Conservation (phyloP, 352 stramenopile genomes). For the Phytophthora parvispora region DNA sequence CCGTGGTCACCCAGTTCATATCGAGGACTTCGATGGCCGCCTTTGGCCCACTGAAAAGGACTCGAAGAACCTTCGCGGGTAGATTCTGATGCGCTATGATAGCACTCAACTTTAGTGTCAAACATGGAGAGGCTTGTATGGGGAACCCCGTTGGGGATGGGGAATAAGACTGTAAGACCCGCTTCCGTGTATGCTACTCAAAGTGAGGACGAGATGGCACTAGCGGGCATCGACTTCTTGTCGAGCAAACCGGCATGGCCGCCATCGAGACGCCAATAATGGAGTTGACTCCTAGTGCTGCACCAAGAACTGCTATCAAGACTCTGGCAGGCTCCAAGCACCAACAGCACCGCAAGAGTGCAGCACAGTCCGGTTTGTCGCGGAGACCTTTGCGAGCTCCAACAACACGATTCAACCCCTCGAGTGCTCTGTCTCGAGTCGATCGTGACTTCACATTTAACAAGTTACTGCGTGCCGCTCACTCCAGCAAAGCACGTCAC, state of each 20-base stretch:
- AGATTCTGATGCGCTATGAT: not conserved
- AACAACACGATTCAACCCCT: too few relatives aligned
- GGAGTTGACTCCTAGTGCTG: not conserved
- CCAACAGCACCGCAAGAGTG: too few relatives aligned
- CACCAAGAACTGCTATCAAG: not conserved
- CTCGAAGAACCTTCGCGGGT: constrained; percentile 14
- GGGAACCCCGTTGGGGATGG: too few relatives aligned
- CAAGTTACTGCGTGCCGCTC: too few relatives aligned
- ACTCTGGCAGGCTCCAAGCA: not conserved
- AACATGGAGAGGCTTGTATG: too few relatives aligned
- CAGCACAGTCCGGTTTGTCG: too few relatives aligned
- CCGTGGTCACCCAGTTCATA: not conserved
- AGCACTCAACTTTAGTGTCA: not conserved
- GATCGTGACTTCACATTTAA: too few relatives aligned
- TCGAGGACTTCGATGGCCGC: too few relatives aligned
- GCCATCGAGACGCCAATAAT: not conserved
- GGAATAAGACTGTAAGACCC: constrained; percentile 1
- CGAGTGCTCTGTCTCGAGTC: too few relatives aligned
- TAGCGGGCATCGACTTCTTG: not conserved
- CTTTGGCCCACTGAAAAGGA: constrained; percentile 6
- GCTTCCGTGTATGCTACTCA: not conserved
- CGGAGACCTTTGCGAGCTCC: too few relatives aligned
- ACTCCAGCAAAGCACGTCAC: too few relatives aligned
- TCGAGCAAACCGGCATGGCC: not conserved
- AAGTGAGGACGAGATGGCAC: not conserved